phyloP scores from a whole-genome alignment of 441 rosid species.

The Populus hybrid region DNA sequence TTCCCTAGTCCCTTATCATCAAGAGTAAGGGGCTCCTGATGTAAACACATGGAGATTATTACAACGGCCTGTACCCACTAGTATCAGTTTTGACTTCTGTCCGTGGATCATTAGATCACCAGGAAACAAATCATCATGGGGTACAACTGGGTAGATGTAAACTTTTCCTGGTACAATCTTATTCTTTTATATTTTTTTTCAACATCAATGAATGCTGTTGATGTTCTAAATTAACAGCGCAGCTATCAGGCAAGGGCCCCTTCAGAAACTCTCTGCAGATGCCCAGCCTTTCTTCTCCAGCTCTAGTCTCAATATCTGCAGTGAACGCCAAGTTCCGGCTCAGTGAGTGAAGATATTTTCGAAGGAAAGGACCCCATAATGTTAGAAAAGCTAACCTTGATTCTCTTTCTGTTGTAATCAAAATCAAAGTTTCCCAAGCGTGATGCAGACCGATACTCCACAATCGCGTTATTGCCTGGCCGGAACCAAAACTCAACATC shows the following conservation, averaged over 20 bases:
- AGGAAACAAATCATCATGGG: background rate
- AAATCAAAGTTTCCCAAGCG: constrained; percentile 79
- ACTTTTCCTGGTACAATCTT: background rate
- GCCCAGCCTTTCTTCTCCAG: background rate
- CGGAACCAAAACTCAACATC: constrained; percentile 90
- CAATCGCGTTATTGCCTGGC: constrained; percentile 53
- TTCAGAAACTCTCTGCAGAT: background rate
- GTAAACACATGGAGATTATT: background rate
- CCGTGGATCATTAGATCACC: background rate
- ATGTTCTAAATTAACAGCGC: background rate
- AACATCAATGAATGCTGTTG: background rate
- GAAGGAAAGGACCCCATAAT: background rate
- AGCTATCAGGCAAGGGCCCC: background rate
- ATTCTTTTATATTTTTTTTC: background rate
- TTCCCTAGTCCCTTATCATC: background rate
- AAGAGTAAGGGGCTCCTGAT: background rate
- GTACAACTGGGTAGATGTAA: background rate
- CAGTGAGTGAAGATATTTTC: background rate
- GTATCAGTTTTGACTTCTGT: background rate
- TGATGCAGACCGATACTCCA: constrained; percentile 82
- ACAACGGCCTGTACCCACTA: background rate
- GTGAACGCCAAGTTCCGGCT: background rate
- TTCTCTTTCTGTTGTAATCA: constrained; percentile 46
- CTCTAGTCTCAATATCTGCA: constrained; percentile 32
- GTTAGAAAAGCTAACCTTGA: constrained; percentile 42